Conservation (phyloP, 257 asterid genomes). For the Paraleonurus japonicus region DNA sequence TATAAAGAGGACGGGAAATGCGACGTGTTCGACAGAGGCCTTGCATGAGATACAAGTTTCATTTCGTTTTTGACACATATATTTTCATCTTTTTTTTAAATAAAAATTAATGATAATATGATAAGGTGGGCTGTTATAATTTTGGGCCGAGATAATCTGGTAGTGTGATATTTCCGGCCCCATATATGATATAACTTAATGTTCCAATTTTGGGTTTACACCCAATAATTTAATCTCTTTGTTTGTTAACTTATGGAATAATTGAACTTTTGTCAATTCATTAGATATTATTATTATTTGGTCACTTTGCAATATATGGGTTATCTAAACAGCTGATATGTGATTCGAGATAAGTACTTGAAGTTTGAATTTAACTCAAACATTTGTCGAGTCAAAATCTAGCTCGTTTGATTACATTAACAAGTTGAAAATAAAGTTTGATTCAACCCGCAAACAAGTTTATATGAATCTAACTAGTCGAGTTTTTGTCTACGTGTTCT, state of each 20-base stretch:
- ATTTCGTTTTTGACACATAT: constrained; percentile 33
- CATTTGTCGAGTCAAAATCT: too few species aligned
- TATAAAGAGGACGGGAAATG: constrained; percentile 36
- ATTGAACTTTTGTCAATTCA: neutral
- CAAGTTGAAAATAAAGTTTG: too few species aligned
- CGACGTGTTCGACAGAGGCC: constrained; percentile 56
- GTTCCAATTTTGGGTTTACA: neutral
- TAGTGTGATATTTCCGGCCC: neutral
- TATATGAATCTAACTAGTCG: too few species aligned
- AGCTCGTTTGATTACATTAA: too few species aligned
- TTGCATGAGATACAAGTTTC: constrained; percentile 75
- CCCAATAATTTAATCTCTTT: neutral
- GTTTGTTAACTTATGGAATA: neutral
- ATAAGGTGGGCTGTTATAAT: neutral
- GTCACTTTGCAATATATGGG: too few species aligned
- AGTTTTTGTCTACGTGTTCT: too few species aligned
- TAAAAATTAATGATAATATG: neutral
- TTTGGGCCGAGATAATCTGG: neutral
- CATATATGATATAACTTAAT: neutral
- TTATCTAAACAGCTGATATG: too few species aligned
- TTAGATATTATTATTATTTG: too few species aligned
- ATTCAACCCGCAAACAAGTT: too few species aligned
- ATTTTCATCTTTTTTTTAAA: neutral
- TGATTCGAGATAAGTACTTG: too few species aligned
- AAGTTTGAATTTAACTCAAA: too few species aligned